Base-by-base conservation (phyloP, 2,329 filamentous ascomycete genomes). In the Zymoseptoria pseudotritici region DNA sequence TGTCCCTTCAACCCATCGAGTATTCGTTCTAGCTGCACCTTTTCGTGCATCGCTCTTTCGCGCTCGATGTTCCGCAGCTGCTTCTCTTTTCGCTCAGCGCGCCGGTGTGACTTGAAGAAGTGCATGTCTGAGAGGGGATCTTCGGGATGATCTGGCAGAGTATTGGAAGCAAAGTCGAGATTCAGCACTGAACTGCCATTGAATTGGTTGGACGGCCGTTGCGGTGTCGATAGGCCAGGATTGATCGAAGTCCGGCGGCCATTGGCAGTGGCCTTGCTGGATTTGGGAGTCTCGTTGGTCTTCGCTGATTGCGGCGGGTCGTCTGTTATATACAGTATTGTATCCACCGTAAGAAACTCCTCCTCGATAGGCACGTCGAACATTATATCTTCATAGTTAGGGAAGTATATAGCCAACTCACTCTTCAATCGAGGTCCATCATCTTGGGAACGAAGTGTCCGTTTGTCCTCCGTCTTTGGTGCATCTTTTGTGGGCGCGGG, bases 301-400 rank as follows among this genome's bases (percentile, higher is more conserved):
- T 61, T 65, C 2, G 26, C 7, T 11, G 57, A 59, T 7, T 50
- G 11, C 50, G 50, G 55, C 9, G 65, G 52, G 46, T 71, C 70
- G 53, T 72, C 71, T 46, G 66, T 69, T 21, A 73, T 62, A 58
- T 70, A 73, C 36, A 71, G 57, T 8, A 61, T 57, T 19, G 67
- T 63, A 50, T 67, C 63, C 51, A 60, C 54, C 8, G 66, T 71
- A 46, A 71, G 67, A 67, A 73, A 82, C 92, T 91, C 87, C 67
- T 87, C 80, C 75, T 92, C 87, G 68, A 88, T 88, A 49, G 86
- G 84, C 64, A 90, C 87, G 71, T 95, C 90, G 63, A 90, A 91
- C 76, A 97, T 91, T 66, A 97, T 84, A 72, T 96, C 90, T 75
- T 97, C 92, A 75, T 96, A 97, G 70, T 95, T 92, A 56, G 89